Base-by-base conservation (phyloP, 495 filamentous ascomycete genomes). In the Annulohypoxylon maeteangense region DNA sequence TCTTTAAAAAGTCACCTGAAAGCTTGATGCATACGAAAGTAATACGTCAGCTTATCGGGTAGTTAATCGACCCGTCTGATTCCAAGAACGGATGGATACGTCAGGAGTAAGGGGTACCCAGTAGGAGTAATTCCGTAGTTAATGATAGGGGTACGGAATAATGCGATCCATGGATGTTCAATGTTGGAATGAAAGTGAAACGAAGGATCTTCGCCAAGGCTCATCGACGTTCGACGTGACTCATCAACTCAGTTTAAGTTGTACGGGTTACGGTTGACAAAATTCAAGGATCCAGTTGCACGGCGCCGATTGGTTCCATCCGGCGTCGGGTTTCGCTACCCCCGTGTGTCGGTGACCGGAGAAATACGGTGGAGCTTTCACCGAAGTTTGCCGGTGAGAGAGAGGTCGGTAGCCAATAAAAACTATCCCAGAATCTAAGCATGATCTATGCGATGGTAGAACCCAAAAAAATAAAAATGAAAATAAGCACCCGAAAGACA, bases 281-380 rank as follows among this genome's bases (percentile, higher is more conserved):
- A 64, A 40, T 53, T 18, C 44, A 29, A 16, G 16, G 27, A 29
- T 32, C 50, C 50, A 62, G 34, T 60, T 47, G 45, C 55, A 57
- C 68, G 68, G 68, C 62, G 63, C 68, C 63, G 63, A 29, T n/a
- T 29, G 20, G 51, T 31, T 50, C 36, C 22, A 58, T 67, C 63
- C 68, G 63, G 62, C 53, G 63, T 71, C 51, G 44, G 44, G 36
- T 40, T 63, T 71, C 51, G 58, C 68, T 58, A 71, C 63, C 58
- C 57, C 62, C 18, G 27, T 16, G 51, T 31, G 31, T 53, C 68
- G 67, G 67, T 10, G 22, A 14, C 11, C 29, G 48, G 20, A 11
- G 20, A 57, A 29, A 32, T n/a, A 47, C 47, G 34, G 56, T 29
- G 62, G 38, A 36, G 23, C 47, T 22, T 55, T 25, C 50, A 47